Evolutionary conservation across 495 filamentous ascomycete species (phyloP), one percentile per base, ranked within the genome.

Genomic region (Chaetomium cochliodes): DNA sequence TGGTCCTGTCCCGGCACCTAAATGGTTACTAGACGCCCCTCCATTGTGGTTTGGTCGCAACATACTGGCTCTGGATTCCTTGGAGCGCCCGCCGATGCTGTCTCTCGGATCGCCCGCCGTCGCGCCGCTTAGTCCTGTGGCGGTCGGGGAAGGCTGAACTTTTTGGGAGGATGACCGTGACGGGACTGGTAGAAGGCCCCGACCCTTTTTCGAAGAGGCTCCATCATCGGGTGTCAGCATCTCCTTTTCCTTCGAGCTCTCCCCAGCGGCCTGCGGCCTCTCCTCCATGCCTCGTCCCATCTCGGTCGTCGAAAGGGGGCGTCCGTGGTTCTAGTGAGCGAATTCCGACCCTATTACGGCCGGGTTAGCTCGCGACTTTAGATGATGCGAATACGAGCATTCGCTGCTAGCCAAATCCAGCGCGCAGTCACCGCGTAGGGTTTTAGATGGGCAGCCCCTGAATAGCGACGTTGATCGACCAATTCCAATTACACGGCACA

Each of bases 161-260:
- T 86, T 86, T 54, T 87, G 87, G 44, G 89, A 88, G 5, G 90
- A 90, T 20, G 87, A 84, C 75, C 88, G 82, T 59, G 88, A 90
- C 25, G 87, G 84, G 63, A 89, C 83, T 68, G 83, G 81, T 20
- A 85, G 71, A 23, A 87, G 79, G 33, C 85, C 81, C 58, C 84
- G 81, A 25, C 81, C 79, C 73, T 86, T 89, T 76, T 85, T 87
- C 9, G 82, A 67, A 30, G 69, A 63, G 15, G 73, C 68, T 46
- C 72, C 77, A 47, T 81, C 79, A 49, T 82, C 80, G 23, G 76
- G 74, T 30, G 72, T 64, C 25, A 78, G 59, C 54, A 65, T 71
- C 25, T 79, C 80, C 69, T 81, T 82, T 66, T 84, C 81, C 69
- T 79, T 81, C 6, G 76, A 76, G 60, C 73, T 76, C 63, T 78